Conservation (phyloP, 2,329 filamentous ascomycete species). For the Scedosporium minutisporum region DNA sequence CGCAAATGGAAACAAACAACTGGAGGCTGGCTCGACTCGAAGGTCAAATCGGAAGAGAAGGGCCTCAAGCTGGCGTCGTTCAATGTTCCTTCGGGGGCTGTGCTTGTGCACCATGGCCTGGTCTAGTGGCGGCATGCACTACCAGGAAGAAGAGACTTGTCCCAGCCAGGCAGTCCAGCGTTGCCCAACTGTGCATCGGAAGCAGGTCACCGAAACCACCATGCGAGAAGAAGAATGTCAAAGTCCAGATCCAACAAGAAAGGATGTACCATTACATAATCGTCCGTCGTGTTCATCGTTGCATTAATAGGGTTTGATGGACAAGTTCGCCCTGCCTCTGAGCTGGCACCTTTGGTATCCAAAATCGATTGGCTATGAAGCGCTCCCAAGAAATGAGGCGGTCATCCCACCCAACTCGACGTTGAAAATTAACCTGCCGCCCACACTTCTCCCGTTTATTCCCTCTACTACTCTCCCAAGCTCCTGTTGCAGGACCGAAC, state of each 20-base stretch:
- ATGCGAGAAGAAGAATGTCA: too few species aligned
- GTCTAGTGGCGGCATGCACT: background rate
- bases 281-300: background rate
- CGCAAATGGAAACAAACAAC: background rate
- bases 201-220: too few species aligned
- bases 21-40: background rate
- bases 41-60: background rate
- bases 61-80: too few species aligned
- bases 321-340: background rate
- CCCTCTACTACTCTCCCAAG: background rate
- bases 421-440: background rate
- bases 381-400: background rate
- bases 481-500: too few species aligned
- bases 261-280: too few species aligned
- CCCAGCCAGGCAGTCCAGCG: background rate
- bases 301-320: background rate
- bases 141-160: background rate
- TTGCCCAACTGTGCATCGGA: background rate
- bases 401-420: background rate
- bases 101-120: background rate
- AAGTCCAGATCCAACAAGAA: too few species aligned
- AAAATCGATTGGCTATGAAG: background rate
- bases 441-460: too few species aligned
- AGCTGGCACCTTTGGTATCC: background rate
- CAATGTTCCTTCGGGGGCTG: background rate